phyloP scores from a whole-genome alignment of 345 rosid species.

The Euphorbia lathyris region DNA sequence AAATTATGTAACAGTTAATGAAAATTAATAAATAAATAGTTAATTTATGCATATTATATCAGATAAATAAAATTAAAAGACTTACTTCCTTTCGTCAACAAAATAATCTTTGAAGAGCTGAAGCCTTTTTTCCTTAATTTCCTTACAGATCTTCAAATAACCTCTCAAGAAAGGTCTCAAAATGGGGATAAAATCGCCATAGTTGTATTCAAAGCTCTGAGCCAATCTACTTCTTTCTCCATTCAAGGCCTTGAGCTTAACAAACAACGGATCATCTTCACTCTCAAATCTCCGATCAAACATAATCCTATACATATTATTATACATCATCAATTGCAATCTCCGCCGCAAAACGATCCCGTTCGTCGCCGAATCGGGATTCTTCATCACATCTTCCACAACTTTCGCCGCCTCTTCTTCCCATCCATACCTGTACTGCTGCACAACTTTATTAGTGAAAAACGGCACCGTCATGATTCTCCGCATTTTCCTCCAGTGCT shows the following conservation, averaged over 20 bases:
- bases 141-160: conserved; percentile 83
- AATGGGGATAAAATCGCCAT: conserved; percentile 94
- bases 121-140: conserved; percentile 74
- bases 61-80: neutral
- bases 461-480: conserved; percentile 99
- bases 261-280: conserved; percentile 80
- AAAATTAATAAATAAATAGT: too few species aligned
- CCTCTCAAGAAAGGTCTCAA: conserved; percentile 91
- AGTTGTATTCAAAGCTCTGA: conserved; percentile 95
- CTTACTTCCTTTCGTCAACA: conserved; percentile 89
- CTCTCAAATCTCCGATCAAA: conserved; percentile 89
- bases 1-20: too few species aligned
- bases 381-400: conserved; percentile 73
- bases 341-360: conserved; percentile 74
- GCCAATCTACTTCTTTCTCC: conserved; percentile 91
- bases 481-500: conserved; percentile 98
- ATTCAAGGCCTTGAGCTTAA: conserved; percentile 73
- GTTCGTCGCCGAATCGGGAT: conserved; percentile 60
- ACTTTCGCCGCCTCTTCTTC: conserved; percentile 69
- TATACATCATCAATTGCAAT: conserved; percentile 94
- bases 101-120: conserved; percentile 90
- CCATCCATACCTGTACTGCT: conserved; percentile 68
- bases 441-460: conserved; percentile 90
- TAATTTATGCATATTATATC: too few species aligned
- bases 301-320: conserved; percentile 93